phyloP scores from a whole-genome alignment of 805 yeast species.

The Monosporozyma solicola region DNA sequence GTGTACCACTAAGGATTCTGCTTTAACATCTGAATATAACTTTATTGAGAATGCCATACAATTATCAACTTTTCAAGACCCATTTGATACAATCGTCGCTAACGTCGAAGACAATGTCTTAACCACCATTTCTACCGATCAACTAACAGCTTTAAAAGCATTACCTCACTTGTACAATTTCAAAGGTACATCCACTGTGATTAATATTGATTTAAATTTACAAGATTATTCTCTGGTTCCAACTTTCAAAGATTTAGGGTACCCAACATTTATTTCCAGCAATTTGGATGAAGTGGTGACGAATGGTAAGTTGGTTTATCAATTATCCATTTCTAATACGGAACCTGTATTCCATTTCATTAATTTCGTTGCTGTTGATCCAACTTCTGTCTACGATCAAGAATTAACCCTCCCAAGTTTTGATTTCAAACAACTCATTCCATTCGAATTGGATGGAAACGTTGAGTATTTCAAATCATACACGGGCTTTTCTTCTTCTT shows the following conservation, averaged over 20 bases:
- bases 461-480: not conserved
- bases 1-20: not conserved
- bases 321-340: constrained; percentile 40
- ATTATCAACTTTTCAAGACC: constrained; percentile 25
- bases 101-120: constrained; percentile 12
- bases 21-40: not conserved
- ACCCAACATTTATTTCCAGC: constrained; percentile 60
- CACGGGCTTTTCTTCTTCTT: not conserved
- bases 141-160: constrained; percentile 44
- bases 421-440: not conserved
- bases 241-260: constrained; percentile 63
- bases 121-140: constrained; percentile 44
- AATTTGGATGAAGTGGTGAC: constrained; percentile 43
- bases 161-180: constrained; percentile 49
- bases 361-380: constrained; percentile 8
- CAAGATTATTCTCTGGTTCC: constrained; percentile 63
- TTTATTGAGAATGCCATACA: constrained; percentile 9
- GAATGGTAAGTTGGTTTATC: constrained; percentile 49
- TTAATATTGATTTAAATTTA: constrained; percentile 49
- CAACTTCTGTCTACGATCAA: constrained; percentile 6
- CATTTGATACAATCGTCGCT: constrained; percentile 14
- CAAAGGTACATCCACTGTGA: constrained; percentile 38
- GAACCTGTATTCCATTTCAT: constrained; percentile 70
- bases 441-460: not conserved
- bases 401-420: not conserved